Base-by-base conservation (phyloP, 768 basidiomycete species). In the Gymnopilus dilepis region DNA sequence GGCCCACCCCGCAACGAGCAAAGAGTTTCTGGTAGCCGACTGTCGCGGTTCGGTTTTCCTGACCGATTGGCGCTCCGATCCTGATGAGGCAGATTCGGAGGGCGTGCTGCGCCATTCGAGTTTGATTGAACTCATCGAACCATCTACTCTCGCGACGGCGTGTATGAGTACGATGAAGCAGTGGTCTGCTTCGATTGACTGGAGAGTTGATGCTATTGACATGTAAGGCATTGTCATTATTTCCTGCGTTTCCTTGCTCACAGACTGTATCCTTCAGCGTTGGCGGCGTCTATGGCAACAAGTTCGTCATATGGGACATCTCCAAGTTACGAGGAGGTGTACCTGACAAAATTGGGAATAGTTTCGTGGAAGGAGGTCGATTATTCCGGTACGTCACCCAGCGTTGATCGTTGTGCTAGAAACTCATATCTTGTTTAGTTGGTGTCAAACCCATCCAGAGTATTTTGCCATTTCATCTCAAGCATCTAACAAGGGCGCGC, bases 61-160 rank as follows among this genome's bases (percentile, higher is more conserved):
- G 48, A 86, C 88, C n/a, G 91, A 94, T 76, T 94, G 92, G 92
- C 85, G 89, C 57, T 83, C 87, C 5, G 89, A 92, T 68, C 88
- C 87, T 1, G 80, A 82, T 12, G 81, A 80, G 37, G 76, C 74
- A 19, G 82, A 82, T 57, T 50, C 47, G 47, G 79, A 80, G 57
- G 82, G 79, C 47, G 80, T 76, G 56, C 85, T 87, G 82, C 82
- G 88, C 48, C 84, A 87, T 70, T 82, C 81, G 11, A 87, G 82
- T 69, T 73, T 92, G 45, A 68, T 91, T 19, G 92, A 94, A 71
- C 84, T 94, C 2, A 76, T 87, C 15, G 91, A 93, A 58, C 90
- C 92, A 15, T 77, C 82, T 53, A 82, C 86, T 8, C 71, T 94
- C 43, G 80, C 86, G 6, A 80, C 84, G 43, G 76, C 83, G 3